A percentile compares a stretch with the other conserved stretches of the same genome.
These are phyloP conservation scores for Fusarium ambrosium DNA, from an alignment of 2,329 filamentous ascomycete genomes.

Conservation along the genomic window DNA sequence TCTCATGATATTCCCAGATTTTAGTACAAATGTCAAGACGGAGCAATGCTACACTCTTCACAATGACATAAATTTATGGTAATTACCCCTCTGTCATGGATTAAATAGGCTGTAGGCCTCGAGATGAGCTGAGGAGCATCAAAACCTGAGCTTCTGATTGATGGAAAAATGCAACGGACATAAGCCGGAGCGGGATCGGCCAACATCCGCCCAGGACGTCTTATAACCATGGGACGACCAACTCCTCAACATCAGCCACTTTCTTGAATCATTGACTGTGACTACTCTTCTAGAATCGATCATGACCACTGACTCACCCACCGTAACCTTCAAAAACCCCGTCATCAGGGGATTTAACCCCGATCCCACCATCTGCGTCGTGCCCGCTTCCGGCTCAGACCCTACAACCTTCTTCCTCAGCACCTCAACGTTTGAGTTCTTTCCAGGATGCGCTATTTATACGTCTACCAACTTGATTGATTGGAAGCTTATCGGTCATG, in stretches of 20 bases:
- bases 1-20: too few relatives aligned
- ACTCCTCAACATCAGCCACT: not conserved
- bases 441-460: conserved; percentile 72
- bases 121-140: not conserved
- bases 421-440: conserved; percentile 74
- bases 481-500: conserved; percentile 67
- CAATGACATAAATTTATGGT: not conserved
- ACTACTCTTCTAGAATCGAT: not conserved
- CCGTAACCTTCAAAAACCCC: conserved; percentile 59
- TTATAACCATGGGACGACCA: not conserved
- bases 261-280: not conserved
- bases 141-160: not conserved
- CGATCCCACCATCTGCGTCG: conserved; percentile 66
- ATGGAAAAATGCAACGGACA: not conserved
- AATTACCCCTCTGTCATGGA: not conserved
- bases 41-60: not conserved
- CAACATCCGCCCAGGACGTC: not conserved
- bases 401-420: conserved; percentile 66
- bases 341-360: conserved; percentile 73
- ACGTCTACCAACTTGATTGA: conserved; percentile 66
- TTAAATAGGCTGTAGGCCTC: not conserved
- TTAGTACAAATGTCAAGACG: too few relatives aligned
- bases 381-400: conserved; percentile 47
- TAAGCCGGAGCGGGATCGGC: not conserved
- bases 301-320: conserved; percentile 16